Evolutionary conservation across 768 basidiomycete genomes (phyloP), one percentile per base, ranked within the genome.

Genomic region (Boletus barrowsii): DNA sequence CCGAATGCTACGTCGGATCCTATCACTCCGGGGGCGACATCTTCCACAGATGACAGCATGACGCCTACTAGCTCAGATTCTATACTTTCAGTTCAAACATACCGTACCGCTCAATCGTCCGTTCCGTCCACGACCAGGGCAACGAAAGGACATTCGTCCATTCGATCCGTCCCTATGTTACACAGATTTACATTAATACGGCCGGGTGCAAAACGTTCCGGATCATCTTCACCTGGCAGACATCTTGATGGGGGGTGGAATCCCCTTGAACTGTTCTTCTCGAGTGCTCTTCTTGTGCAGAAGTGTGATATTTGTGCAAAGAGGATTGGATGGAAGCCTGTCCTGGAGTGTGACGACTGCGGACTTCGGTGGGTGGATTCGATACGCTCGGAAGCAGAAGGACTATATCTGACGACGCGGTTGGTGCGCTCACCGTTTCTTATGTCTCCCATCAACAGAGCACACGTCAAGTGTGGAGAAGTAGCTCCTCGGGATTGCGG

Each of bases 381-480:
- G 58, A 44, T 53, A 44, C 26, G 44, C 53, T 55, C 40, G 18
- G 53, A 52, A 40, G 49, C 13, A 57, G 53, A 47, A 57, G 50
- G 53, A 24, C 46, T 26, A 56, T 41, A 49, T 56, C 61, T 68
- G 36, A 66, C 48, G 49, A 54, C 29, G 63, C 2, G 60, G 56
- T 32, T 49, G 48, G 26, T 42, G 13, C 26, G 15, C 44, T 24
- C 32, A 46, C 40, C 39, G n/a, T 56, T 49, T 37, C 33, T 40
- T 50, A 29, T 53, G 40, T 54, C 55, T 58, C 62, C 53, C 48
- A 49, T 62, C 40, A 37, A 58, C 61, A 90, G 90, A 62, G 81
- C 88, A n/a, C 91, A 94, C 65, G 78, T 90, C 58, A 92, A 91
- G 66, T 94, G 92, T 62, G 91, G 90, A 17, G 91, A 94, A 66